Evolutionary conservation across 169 alveolate genomes (phyloP).

Genomic region (Pseudocohnilembus persalinus): DNA sequence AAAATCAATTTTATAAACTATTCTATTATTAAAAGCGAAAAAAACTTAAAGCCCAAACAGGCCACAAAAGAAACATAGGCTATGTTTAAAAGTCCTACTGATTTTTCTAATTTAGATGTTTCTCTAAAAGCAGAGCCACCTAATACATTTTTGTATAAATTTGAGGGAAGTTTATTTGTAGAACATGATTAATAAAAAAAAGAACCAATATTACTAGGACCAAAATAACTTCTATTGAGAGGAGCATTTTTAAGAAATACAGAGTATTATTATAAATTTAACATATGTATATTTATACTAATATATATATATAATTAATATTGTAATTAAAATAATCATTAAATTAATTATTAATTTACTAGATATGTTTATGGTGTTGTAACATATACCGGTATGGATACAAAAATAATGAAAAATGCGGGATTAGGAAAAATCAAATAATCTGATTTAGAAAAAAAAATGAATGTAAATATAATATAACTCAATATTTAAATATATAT

Average conservation of each 20-base stretch:
- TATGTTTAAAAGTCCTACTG: neutral
- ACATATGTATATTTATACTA: neutral
- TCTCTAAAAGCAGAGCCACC: slow-evolving; percentile 18
- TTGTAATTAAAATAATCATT: too few relatives aligned
- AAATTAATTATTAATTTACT: too few relatives aligned
- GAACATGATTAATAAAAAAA: neutral
- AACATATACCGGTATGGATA: slow-evolving; percentile 89
- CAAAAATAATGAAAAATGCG: slow-evolving; percentile 90
- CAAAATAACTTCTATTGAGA: slow-evolving; percentile 66
- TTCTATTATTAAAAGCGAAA: slow-evolving; percentile 38
- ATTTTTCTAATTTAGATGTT: neutral
- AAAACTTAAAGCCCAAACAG: slow-evolving; percentile 62
- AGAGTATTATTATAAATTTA: neutral
- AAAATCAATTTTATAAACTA: too few relatives aligned
- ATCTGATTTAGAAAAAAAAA: slow-evolving; percentile 33
- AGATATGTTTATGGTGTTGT: slow-evolving; percentile 88
- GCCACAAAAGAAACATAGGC: slow-evolving; percentile 5
- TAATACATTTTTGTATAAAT: neutral
- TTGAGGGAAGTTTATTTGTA: neutral
- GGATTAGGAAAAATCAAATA: slow-evolving; percentile 30
- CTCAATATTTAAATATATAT: neutral
- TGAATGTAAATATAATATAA: slow-evolving; percentile 10
- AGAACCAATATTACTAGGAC: neutral
- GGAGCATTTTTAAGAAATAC: slow-evolving; percentile 75
- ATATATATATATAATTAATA: too few relatives aligned